phyloP scores from a whole-genome alignment of 805 yeast genomes.

The Starmerella vitae region DNA sequence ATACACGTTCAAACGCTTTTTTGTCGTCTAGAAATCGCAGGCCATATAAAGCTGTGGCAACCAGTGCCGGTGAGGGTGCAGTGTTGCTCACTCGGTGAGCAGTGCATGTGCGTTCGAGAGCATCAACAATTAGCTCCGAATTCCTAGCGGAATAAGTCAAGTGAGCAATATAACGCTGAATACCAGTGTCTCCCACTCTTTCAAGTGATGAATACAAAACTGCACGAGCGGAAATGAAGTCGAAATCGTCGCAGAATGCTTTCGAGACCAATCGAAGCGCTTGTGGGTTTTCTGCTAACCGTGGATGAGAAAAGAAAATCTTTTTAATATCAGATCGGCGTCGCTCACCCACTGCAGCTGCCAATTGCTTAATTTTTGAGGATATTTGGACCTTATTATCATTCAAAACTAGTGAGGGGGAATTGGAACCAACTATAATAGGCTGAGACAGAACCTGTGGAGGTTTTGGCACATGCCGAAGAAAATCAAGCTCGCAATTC shows the following conservation, averaged over 20 bases:
- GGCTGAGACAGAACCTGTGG: too few relatives aligned
- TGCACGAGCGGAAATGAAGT: constrained; percentile 19
- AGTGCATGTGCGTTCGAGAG: constrained; percentile 3
- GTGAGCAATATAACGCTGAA: constrained; percentile 11
- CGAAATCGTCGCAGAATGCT: constrained; percentile 14
- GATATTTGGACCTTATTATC: too few relatives aligned
- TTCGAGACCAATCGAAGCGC: constrained; percentile 14
- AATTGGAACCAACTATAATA: too few relatives aligned
- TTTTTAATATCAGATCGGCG: constrained; percentile 8
- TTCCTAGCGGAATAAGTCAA: constrained; percentile 12
- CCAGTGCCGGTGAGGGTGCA: constrained; percentile 6
- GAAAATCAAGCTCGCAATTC: too few relatives aligned
- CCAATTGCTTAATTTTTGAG: too few relatives aligned
- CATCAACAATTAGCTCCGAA: constrained; percentile 11
- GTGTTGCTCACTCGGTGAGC: neutral
- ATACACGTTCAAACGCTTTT: constrained; percentile 3
- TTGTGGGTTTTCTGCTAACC: constrained; percentile 7
- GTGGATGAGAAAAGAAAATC: constrained; percentile 8
- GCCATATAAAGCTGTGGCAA: constrained; percentile 13
- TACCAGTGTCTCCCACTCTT: constrained; percentile 8
- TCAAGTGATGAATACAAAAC: constrained; percentile 9
- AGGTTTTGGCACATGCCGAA: too few relatives aligned
- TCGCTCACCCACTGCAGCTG: constrained; percentile 4
- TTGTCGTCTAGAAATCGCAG: constrained; percentile 14
- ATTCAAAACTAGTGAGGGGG: too few relatives aligned